Conservation (phyloP, 2,329 filamentous ascomycete species). For the Fusarium sp. region DNA sequence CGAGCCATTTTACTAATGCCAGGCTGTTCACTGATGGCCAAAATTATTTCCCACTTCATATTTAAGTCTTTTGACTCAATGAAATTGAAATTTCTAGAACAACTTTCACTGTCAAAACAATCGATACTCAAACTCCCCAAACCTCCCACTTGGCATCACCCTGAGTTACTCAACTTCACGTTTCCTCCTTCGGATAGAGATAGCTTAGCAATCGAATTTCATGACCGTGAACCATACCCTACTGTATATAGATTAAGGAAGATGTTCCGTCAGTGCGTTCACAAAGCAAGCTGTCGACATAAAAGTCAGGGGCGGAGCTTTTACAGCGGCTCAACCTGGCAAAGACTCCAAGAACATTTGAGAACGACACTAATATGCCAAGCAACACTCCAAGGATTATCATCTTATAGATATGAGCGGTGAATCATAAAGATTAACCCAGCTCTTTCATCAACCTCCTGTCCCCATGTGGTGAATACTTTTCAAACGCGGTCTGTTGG, state of each 20-base stretch:
- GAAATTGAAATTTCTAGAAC: background rate
- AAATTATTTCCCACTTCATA: background rate
- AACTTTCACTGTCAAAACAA: background rate
- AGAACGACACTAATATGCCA: background rate
- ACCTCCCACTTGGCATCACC: background rate
- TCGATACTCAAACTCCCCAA: background rate
- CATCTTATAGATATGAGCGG: background rate
- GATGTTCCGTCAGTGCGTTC: background rate
- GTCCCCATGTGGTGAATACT: background rate
- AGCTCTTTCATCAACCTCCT: background rate
- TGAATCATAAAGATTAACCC: background rate
- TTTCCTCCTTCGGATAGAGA: background rate
- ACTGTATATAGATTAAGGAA: background rate
- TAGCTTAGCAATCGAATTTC: background rate
- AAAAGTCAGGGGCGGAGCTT: background rate
- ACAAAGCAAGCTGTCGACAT: background rate
- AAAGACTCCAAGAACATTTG: background rate
- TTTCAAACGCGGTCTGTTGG: slow-evolving; percentile 7
- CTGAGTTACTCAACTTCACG: background rate
- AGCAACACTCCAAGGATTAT: too few species aligned
- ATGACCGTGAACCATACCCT: background rate
- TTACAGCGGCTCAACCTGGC: background rate
- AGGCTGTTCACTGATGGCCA: background rate
- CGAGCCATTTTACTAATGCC: background rate
- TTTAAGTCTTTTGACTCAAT: background rate